Evolutionary conservation across 768 basidiomycete genomes (phyloP).

Genomic region (Trametes maxima): DNA sequence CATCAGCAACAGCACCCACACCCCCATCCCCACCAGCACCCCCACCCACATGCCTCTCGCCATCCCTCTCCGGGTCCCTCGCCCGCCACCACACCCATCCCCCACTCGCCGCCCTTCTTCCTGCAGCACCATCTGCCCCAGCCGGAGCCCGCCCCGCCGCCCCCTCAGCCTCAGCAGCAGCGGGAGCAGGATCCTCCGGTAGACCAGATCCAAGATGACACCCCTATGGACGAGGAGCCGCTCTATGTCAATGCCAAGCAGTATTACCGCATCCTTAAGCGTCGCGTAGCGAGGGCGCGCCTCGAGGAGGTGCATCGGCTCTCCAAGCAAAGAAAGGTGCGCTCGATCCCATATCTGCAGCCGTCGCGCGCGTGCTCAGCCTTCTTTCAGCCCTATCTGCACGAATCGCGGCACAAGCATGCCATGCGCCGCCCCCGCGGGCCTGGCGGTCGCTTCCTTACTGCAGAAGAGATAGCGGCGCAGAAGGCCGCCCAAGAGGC

Average conservation of each 20-base stretch:
- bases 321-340: slow-evolving; percentile 89
- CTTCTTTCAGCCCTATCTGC: slow-evolving; percentile 72
- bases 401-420: slow-evolving; percentile 97
- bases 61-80: slow-evolving; percentile 34
- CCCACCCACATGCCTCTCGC: slow-evolving; percentile 34
- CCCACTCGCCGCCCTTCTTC: slow-evolving; percentile 34
- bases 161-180: slow-evolving; percentile 21
- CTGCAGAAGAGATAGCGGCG: slow-evolving; percentile 91
- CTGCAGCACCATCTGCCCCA: slow-evolving; percentile 31
- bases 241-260: slow-evolving; percentile 99
- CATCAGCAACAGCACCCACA: slow-evolving; percentile 27
- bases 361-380: slow-evolving; percentile 16
- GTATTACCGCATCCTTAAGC: slow-evolving; percentile 97
- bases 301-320: slow-evolving; percentile 93
- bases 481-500: slow-evolving; percentile 54
- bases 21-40: slow-evolving; percentile 20
- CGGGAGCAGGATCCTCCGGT: slow-evolving; percentile 29
- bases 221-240: slow-evolving; percentile 86
- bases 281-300: slow-evolving; percentile 86
- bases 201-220: slow-evolving; percentile 41
- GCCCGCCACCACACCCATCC: slow-evolving; percentile 30
- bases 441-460: slow-evolving; percentile 96
- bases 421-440: slow-evolving; percentile 97
- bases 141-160: neutral
- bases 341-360: slow-evolving; percentile 14